Evolutionary conservation across 306 rosid species (phyloP).

Genomic region (Leucaena leucocephala): DNA sequence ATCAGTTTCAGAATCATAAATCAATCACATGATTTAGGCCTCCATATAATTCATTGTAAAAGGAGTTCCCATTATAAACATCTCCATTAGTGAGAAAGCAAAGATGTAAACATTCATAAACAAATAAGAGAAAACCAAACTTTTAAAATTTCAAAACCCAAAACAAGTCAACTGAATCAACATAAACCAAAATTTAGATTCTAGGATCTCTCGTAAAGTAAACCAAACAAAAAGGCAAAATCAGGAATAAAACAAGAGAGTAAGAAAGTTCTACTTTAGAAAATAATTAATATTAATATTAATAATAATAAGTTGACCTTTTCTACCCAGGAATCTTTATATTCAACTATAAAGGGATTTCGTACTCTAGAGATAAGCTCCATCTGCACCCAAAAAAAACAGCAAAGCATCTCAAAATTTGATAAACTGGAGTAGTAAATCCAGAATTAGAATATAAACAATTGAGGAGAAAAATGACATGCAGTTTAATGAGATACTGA

Average conservation of each 20-base stretch:
- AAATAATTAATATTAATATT: background rate
- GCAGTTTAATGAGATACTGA: constrained; percentile 26
- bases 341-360: constrained; percentile 95
- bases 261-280: constrained; percentile 17
- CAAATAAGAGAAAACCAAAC: constrained; percentile 5
- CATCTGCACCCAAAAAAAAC: constrained; percentile 62
- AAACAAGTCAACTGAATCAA: constrained; percentile 3
- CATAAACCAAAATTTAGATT: constrained; percentile 18
- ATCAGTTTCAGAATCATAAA: constrained; percentile 35
- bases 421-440: constrained; percentile 19
- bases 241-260: background rate
- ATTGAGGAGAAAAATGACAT: constrained; percentile 5
- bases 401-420: constrained; percentile 23
- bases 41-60: constrained; percentile 7
- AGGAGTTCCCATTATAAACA: constrained; percentile 6
- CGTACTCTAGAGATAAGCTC: constrained; percentile 83
- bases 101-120: background rate
- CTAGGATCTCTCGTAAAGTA: background rate
- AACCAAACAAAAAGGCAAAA: constrained; percentile 11
- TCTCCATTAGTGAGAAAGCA: background rate
- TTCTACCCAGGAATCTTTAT: constrained; percentile 99
- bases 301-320: constrained; percentile 54
- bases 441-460: constrained; percentile 8
- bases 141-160: constrained; percentile 7
- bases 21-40: constrained; percentile 27